Base-by-base conservation (phyloP, 441 rosid genomes). In the Viola pubescens region DNA sequence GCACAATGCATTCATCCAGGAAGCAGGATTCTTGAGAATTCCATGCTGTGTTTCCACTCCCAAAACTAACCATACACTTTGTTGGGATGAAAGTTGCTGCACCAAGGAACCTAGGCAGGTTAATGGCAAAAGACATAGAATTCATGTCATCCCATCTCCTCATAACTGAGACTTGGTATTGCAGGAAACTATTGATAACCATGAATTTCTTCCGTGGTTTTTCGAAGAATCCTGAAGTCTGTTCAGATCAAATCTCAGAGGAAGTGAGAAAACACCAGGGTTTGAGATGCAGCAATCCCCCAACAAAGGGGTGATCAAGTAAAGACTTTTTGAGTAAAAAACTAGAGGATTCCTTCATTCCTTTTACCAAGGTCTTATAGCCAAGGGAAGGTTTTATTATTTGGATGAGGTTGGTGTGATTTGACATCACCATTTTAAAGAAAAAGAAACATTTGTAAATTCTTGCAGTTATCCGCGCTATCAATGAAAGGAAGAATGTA, bases 1-100 rank as follows among this genome's bases (percentile, higher is more conserved):
- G 59, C 68, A 42, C 48, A 63, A 14, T 1, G 6, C 37, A 14
- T 46, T 39, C 16, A 12, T 41, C 59, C 39, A 41, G 58, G 40
- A 16, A 46, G 56, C 62, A 59, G 54, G 7, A 26, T 46, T 34
- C 26, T 40, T 52, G 4, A 49, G 44, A 37, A 46, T 37, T 52
- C n/a, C 37, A 40, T 46, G 43, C 49, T 52, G 11, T 26, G 58
- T 37, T 48, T 4, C 39, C 53, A 7, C 5, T 59, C 57, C 50
- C 37, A 54, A 58, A 37, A 40, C 34, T 42, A 43, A 37, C 51
- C 44, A 8, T 12, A 16, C 43, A 49, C 37, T 45, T 46, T 55
- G 39, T 58, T 41, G 57, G 39, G 64, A 9, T 16, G 46, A 55
- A 11, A 49, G 39, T 37, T 39, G 48, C 60, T 46, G 54, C 52